phyloP scores from a whole-genome alignment of 257 asterid species.

The Parsonsia alboflavescens region DNA sequence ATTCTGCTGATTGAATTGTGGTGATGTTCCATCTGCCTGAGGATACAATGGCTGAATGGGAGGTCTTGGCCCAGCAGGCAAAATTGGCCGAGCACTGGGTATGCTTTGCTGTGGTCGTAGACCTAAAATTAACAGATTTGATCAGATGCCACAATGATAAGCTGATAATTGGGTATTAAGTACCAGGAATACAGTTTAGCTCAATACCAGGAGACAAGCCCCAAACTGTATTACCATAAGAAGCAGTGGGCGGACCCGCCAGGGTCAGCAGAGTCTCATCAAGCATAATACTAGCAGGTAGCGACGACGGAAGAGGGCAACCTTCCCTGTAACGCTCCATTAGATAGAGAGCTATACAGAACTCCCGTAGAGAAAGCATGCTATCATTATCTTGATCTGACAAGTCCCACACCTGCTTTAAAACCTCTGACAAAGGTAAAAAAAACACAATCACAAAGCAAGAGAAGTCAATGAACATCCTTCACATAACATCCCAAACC shows the following conservation, averaged over 20 bases:
- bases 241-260: conserved; percentile 76
- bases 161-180: conserved; percentile 36
- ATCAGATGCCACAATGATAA: conserved; percentile 13
- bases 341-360: conserved; percentile 77
- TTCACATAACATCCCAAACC: conserved; percentile 2
- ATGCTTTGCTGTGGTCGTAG: conserved; percentile 56
- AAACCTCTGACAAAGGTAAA: conserved; percentile 63
- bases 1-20: conserved; percentile 56
- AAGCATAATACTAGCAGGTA: conserved; percentile 81
- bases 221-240: conserved; percentile 65
- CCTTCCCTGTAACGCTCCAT: conserved; percentile 98
- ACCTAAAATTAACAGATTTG: conserved; percentile 38
- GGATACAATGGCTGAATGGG: conserved; percentile 47
- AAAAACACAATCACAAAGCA: conserved; percentile 19
- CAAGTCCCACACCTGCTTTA: conserved; percentile 97
- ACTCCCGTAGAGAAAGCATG: conserved; percentile 96
- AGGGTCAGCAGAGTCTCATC: conserved; percentile 71
- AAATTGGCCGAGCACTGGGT: conserved; percentile 48
- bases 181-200: conserved; percentile 14
- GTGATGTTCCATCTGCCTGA: conserved; percentile 50
- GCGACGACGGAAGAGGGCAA: conserved; percentile 55
- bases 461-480: conserved; percentile 8
- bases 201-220: conserved; percentile 54
- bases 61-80: conserved; percentile 66
- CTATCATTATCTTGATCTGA: conserved; percentile 95